Conservation (phyloP, 2,329 filamentous ascomycete species). For the Hawksworthiomyces lignivorus region DNA sequence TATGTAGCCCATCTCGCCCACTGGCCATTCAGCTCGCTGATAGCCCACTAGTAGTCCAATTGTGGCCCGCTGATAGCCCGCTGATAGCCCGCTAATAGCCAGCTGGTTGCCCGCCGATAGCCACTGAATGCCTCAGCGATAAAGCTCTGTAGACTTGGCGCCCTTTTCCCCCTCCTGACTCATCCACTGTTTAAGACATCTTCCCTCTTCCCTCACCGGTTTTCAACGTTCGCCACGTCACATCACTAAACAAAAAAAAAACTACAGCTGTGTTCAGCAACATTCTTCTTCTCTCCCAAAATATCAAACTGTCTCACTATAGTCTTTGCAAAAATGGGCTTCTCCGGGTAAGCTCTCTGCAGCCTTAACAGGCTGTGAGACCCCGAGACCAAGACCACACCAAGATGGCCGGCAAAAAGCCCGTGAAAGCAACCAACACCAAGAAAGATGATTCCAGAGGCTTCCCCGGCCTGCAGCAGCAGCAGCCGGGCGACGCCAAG, state of each 20-base stretch:
- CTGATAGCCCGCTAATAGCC: no score
- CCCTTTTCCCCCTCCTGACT: slow-evolving; percentile 2
- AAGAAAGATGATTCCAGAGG: slow-evolving; percentile 36
- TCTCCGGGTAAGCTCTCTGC: slow-evolving; percentile 39
- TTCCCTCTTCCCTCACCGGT: no score
- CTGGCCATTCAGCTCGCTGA: no score
- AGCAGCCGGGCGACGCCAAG: slow-evolving; percentile 30
- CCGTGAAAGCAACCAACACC: slow-evolving; percentile 25
- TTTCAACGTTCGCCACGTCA: neutral
- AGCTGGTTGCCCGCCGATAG: no score
- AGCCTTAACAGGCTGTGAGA: slow-evolving; percentile 44
- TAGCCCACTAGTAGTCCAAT: neutral
- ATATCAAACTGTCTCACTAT: neutral
- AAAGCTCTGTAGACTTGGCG: neutral
- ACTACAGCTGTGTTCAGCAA: no score
- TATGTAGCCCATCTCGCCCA: no score
- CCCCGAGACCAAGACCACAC: slow-evolving; percentile 14
- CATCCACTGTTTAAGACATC: slow-evolving; percentile 1
- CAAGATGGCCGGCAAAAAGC: slow-evolving; percentile 49
- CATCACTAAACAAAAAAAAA: neutral
- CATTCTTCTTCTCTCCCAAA: neutral
- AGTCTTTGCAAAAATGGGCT: no score
- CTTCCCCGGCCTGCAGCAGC: slow-evolving; percentile 39
- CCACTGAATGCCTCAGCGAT: neutral
- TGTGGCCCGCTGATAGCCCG: neutral